phyloP scores from a whole-genome alignment of 495 filamentous ascomycete species.

The Tuber calosporum region DNA sequence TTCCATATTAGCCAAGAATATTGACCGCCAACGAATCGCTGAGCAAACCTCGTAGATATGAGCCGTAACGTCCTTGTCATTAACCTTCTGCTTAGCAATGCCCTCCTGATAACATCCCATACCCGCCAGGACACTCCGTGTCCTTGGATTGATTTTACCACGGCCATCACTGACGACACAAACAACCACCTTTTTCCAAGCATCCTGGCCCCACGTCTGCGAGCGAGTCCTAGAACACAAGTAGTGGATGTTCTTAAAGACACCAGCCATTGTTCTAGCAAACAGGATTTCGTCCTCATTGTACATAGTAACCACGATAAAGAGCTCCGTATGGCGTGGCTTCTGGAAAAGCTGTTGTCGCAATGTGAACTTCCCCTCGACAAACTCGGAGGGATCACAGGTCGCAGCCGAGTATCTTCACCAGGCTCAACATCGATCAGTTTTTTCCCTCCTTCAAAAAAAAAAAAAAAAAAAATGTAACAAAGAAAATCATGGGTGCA shows the following conservation, averaged over 20 bases:
- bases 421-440: background rate
- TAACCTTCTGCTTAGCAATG: slow-evolving; percentile 97
- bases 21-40: background rate
- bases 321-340: slow-evolving; percentile 86
- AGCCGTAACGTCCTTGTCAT: slow-evolving; percentile 91
- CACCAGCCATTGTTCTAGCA: slow-evolving; percentile 91
- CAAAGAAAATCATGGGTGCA: background rate
- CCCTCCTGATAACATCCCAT: slow-evolving; percentile 97
- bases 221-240: slow-evolving; percentile 86
- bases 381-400: slow-evolving; percentile 87
- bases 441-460: background rate
- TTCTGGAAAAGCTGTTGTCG: slow-evolving; percentile 92
- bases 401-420: slow-evolving; percentile 78
- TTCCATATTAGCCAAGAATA: slow-evolving; percentile 15
- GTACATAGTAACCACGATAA: slow-evolving; percentile 98
- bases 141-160: slow-evolving; percentile 94
- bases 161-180: slow-evolving; percentile 97
- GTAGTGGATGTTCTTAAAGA: slow-evolving; percentile 96
- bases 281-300: slow-evolving; percentile 98
- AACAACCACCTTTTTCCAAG: slow-evolving; percentile 99
- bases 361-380: slow-evolving; percentile 78
- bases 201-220: slow-evolving; percentile 96
- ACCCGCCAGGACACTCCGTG: slow-evolving; percentile 79
- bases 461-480: background rate
- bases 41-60: slow-evolving; percentile 76